A percentile compares a stretch with the other conserved stretches of the same genome.
Evolutionary conservation across 768 basidiomycete species (phyloP).

Genomic region (Termitomyces titanicus): DNA sequence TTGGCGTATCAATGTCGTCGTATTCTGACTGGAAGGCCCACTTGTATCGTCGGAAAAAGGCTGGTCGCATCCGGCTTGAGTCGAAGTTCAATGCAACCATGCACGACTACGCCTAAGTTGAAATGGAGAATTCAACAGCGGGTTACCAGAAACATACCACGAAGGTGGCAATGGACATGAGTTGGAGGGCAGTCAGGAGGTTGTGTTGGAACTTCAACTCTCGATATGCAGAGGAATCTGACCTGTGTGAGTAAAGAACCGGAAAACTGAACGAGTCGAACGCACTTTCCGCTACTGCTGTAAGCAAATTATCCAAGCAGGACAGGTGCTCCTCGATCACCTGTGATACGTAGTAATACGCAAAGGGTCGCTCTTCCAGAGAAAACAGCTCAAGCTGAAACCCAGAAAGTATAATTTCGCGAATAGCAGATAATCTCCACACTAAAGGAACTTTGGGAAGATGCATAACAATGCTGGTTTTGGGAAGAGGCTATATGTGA

Average conservation of each 20-base stretch:
- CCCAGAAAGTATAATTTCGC: constrained; percentile 70
- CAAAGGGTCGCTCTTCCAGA: constrained; percentile 62
- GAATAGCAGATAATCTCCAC: constrained; percentile 58
- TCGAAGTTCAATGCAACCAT: constrained; percentile 43
- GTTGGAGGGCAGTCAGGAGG: constrained; percentile 56
- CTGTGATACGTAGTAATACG: constrained; percentile 69
- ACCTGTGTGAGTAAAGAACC: not conserved
- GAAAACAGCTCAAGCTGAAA: constrained; percentile 76
- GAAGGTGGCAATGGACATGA: constrained; percentile 51
- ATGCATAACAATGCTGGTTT: constrained; percentile 32
- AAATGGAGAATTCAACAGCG: not conserved
- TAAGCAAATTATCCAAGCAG: constrained; percentile 46
- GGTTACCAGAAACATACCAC: constrained; percentile 35
- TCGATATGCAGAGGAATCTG: constrained; percentile 35
- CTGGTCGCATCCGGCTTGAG: constrained; percentile 49
- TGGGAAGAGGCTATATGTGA: constrained; percentile 25
- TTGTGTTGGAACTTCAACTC: constrained; percentile 49
- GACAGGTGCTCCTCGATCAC: constrained; percentile 55
- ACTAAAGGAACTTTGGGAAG: constrained; percentile 47
- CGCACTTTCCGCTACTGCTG: constrained; percentile 36
- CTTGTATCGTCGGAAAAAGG: constrained; percentile 68
- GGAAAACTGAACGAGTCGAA: not conserved
- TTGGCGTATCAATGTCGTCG: constrained; percentile 39
- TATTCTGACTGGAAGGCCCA: constrained; percentile 71
- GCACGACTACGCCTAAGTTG: constrained; percentile 36